Evolutionary conservation across 169 alveolate species (phyloP).

Genomic region (Gregarina niphandrodes): DNA sequence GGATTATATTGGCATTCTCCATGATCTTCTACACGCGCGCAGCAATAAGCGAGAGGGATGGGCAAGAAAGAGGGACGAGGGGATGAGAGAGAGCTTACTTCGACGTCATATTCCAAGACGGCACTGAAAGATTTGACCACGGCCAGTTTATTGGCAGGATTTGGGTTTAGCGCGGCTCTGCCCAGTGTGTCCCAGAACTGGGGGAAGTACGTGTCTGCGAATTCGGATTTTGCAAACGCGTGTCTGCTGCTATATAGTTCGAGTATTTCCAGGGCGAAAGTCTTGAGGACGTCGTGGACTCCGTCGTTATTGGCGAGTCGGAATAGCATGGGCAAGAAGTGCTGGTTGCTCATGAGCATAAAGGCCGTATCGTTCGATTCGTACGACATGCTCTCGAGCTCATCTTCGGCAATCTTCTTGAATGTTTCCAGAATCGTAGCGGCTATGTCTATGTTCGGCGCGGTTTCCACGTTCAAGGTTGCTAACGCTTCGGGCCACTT

Average conservation of each 20-base stretch:
- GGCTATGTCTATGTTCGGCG: conserved; percentile 30
- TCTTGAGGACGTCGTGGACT: too few relatives aligned
- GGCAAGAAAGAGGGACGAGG: conserved; percentile 28
- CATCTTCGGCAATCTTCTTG: conserved; percentile 31
- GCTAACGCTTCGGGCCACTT: conserved; percentile 31
- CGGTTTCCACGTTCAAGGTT: conserved; percentile 23
- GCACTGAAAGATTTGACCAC: conserved; percentile 34
- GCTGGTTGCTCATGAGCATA: too few relatives aligned
- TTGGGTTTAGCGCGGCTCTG: conserved; percentile 22
- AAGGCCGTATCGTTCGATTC: too few relatives aligned
- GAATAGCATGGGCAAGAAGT: too few relatives aligned
- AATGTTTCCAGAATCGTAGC: conserved; percentile 36
- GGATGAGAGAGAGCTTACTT: conserved; percentile 3
- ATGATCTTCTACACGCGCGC: background rate
- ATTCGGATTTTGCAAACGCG: conserved; percentile 13
- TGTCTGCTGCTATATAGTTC: conserved; percentile 9
- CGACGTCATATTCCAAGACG: conserved; percentile 10
- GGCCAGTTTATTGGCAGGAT: conserved; percentile 25
- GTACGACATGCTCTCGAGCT: conserved; percentile 16
- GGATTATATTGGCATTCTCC: conserved; percentile 24
- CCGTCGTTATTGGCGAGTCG: too few relatives aligned
- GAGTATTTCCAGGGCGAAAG: conserved; percentile 21
- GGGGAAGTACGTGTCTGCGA: conserved; percentile 21
- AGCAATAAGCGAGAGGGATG: conserved; percentile 2
- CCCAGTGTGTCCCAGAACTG: conserved; percentile 40